Evolutionary conservation across 306 rosid species (phyloP), one percentile per base, ranked within the genome.

Genomic region (Quercus bicolor): DNA sequence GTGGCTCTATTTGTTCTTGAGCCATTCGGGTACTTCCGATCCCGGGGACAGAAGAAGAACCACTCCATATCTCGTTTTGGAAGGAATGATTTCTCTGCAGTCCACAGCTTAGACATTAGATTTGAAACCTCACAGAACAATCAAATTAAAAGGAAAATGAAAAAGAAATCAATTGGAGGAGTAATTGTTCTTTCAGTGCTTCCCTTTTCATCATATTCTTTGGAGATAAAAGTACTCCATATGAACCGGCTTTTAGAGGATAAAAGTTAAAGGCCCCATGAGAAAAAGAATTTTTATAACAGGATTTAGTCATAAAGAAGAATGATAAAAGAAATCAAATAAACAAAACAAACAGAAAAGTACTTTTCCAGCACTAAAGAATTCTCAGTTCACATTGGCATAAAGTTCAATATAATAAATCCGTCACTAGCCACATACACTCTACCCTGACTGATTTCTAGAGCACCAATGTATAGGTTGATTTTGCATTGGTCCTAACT

Each of bases 1-100:
- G 98, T 94, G 24, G 98, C 98, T 88, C 98, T 83, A 76, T 94
- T 94, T 23, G 98, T 94, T 81, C 98, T 70, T 6, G 97, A 94
- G 62, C 97, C 98, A 82, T 94, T 94, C 23, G 96, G 96, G 65
- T 92, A 94, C 87, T 94, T 94, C 43, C 89, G 80, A 84, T 94
- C 97, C 11, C 98, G 75, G 10, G 98, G 97, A 80, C 98, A 89
- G 87, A 92, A 94, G 93, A 94, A 94, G 73, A 92, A 94, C 98
- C 98, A 94, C 65, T 94, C 98, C 98, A 94, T 86, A 57, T 94
- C 97, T 82, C 91, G 77, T 57, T 77, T 85, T 0, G 97, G 98
- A 40, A 94, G 91, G 85, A 94, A 94, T 5, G 96, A 94, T 83
- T 94, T 92, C 75, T 92, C 98, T 94, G 88, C 89, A 77, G 55